phyloP scores from a whole-genome alignment of 2,329 filamentous ascomycete species.

The Calonectria pseudoreteaudii region DNA sequence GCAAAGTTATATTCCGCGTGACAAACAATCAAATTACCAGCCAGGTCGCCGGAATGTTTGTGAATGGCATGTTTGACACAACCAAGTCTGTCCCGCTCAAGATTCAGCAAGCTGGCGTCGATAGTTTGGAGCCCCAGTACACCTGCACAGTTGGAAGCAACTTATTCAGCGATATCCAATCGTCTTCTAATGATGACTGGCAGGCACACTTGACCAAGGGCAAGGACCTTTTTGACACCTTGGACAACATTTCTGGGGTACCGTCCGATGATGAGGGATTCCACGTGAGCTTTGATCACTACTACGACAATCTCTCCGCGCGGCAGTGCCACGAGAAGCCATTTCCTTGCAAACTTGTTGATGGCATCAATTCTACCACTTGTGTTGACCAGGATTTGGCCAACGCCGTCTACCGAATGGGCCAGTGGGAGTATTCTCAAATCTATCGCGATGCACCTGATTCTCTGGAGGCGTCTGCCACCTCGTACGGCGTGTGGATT shows the following conservation, averaged over 20 bases:
- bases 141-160: constrained; percentile 65
- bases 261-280: constrained; percentile 67
- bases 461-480: constrained; percentile 71
- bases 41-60: constrained; percentile 81
- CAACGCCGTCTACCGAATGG: constrained; percentile 79
- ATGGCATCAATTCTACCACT: constrained; percentile 56
- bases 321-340: constrained; percentile 81
- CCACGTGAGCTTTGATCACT: constrained; percentile 81
- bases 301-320: constrained; percentile 86
- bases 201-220: constrained; percentile 70
- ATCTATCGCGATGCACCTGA: constrained; percentile 76
- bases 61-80: constrained; percentile 74
- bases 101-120: constrained; percentile 66
- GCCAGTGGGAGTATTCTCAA: constrained; percentile 84
- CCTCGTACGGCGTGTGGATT: constrained; percentile 78
- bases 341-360: constrained; percentile 73
- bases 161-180: constrained; percentile 59
- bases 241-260: constrained; percentile 79
- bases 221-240: constrained; percentile 62
- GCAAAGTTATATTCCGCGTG: constrained; percentile 73
- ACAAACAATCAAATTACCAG: constrained; percentile 87
- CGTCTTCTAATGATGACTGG: constrained; percentile 65
- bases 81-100: constrained; percentile 57
- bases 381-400: constrained; percentile 75
- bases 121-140: constrained; percentile 82